Conservation (phyloP, 345 rosid species). For the Aquilaria malaccensis region DNA sequence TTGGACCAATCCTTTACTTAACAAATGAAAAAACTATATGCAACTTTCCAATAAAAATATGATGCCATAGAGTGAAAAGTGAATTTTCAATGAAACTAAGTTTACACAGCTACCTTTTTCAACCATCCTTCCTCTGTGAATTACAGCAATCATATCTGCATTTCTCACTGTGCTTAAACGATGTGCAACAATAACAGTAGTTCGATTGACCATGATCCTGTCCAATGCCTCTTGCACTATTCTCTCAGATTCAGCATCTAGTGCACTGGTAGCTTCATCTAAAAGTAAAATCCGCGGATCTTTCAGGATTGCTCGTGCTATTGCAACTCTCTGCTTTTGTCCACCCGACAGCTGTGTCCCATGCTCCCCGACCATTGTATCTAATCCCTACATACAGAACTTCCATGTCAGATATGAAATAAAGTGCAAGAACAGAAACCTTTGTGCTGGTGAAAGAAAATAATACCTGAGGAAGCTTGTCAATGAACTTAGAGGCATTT, state of each 20-base stretch:
- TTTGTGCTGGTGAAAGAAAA: not conserved
- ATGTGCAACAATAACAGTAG: constrained; percentile 81
- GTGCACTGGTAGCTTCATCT: constrained; percentile 92
- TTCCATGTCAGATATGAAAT: not conserved
- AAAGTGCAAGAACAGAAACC: not conserved
- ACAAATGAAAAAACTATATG: too few relatives aligned
- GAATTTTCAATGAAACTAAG: too few relatives aligned
- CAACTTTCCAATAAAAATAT: too few relatives aligned
- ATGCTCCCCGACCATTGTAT: constrained; percentile 90
- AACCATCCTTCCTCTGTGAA: constrained; percentile 69
- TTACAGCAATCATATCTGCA: constrained; percentile 70
- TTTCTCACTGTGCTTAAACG: constrained; percentile 70
- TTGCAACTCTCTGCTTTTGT: constrained; percentile 90
- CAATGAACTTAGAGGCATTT: constrained; percentile 70
- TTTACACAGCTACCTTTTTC: constrained; percentile 54
- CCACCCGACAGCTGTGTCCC: constrained; percentile 96
- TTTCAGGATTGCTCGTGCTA: constrained; percentile 83
- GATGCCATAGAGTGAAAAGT: too few relatives aligned
- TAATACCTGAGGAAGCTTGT: constrained; percentile 59
- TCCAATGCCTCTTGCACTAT: constrained; percentile 84
- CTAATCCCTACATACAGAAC: constrained; percentile 41
- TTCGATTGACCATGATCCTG: constrained; percentile 66
- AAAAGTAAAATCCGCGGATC: constrained; percentile 66
- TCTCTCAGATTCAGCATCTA: constrained; percentile 83
- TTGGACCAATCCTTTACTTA: too few relatives aligned